A percentile compares a stretch with the other conserved stretches of the same genome.
Evolutionary conservation across 106 monocot species (phyloP).

Genomic region (Chionographis japonica): DNA sequence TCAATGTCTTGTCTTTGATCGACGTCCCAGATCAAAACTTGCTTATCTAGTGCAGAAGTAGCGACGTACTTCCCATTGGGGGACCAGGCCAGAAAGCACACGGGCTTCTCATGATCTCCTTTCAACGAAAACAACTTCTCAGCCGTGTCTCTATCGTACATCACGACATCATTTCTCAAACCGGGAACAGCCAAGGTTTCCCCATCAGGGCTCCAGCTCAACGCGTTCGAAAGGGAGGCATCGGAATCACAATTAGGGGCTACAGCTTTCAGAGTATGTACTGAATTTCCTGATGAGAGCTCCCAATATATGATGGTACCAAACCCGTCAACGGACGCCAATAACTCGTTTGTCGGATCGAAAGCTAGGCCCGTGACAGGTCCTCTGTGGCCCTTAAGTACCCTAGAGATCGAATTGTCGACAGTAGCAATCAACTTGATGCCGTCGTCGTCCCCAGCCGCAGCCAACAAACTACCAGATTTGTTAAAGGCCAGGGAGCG

Average conservation of each 20-base stretch:
- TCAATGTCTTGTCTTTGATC: slow-evolving; percentile 91
- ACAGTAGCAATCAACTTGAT: slow-evolving; percentile 95
- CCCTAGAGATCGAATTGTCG: slow-evolving; percentile 75
- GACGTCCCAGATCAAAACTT: slow-evolving; percentile 92
- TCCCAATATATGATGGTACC: slow-evolving; percentile 94
- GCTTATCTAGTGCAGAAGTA: slow-evolving; percentile 72
- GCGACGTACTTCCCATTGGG: slow-evolving; percentile 95
- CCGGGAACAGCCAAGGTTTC: slow-evolving; percentile 86
- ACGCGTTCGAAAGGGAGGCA: slow-evolving; percentile 38
- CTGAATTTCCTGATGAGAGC: slow-evolving; percentile 60
- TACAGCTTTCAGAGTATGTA: slow-evolving; percentile 65
- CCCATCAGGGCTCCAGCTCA: slow-evolving; percentile 95
- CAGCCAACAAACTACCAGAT: slow-evolving; percentile 86
- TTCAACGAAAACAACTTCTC: slow-evolving; percentile 82
- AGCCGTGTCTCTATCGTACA: slow-evolving; percentile 90
- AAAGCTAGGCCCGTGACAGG: slow-evolving; percentile 75
- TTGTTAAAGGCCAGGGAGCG: slow-evolving; percentile 81
- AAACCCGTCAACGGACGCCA: slow-evolving; percentile 73
- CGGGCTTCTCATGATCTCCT: slow-evolving; percentile 76
- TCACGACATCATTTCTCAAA: slow-evolving; percentile 88
- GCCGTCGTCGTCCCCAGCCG: slow-evolving; percentile 95
- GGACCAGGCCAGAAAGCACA: slow-evolving; percentile 91
- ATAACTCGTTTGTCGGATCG: slow-evolving; percentile 82
- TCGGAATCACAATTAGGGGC: slow-evolving; percentile 70
- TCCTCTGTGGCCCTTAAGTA: slow-evolving; percentile 90